Conservation (phyloP, 768 basidiomycete species). For the Boletus patriciae region DNA sequence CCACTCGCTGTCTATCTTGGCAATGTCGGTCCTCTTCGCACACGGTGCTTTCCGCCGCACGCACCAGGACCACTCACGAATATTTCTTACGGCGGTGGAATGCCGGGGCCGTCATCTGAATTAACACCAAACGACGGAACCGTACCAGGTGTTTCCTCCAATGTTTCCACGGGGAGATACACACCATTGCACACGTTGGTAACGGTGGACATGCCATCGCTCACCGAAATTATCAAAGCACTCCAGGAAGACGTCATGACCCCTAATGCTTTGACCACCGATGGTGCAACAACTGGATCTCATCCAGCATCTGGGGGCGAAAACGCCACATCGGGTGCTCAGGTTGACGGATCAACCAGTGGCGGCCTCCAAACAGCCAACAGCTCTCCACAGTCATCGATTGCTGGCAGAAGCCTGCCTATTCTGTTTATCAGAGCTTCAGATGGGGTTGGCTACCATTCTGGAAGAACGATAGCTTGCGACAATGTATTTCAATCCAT, state of each 20-base stretch:
- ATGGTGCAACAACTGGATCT: constrained; percentile 39
- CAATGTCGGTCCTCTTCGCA: constrained; percentile 80
- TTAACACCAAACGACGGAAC: constrained; percentile 29
- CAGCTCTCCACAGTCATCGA: constrained; percentile 44
- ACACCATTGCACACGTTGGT: constrained; percentile 74
- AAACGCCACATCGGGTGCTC: constrained; percentile 26
- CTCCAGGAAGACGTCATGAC: constrained; percentile 70
- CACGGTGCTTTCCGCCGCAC: constrained; percentile 72
- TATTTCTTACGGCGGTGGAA: constrained; percentile 56
- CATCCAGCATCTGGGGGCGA: constrained; percentile 33
- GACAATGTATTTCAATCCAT: constrained; percentile 76
- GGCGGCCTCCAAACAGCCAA: constrained; percentile 22
- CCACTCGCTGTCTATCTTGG: constrained; percentile 89
- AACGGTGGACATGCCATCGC: constrained; percentile 79
- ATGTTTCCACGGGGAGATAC: constrained; percentile 46
- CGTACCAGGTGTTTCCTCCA: constrained; percentile 17
- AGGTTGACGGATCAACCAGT: constrained; percentile 27
- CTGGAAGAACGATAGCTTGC: constrained; percentile 79
- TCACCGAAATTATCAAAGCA: constrained; percentile 74
- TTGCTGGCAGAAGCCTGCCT: constrained; percentile 70
- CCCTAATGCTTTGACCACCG: constrained; percentile 33
- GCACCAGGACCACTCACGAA: constrained; percentile 67
- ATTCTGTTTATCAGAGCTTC: constrained; percentile 76
- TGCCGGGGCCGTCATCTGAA: constrained; percentile 39
- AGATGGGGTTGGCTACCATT: constrained; percentile 89